Evolutionary conservation across 2,329 filamentous ascomycete species (phyloP), one percentile per base, ranked within the genome.

Genomic region (Alternaria gansuensis): DNA sequence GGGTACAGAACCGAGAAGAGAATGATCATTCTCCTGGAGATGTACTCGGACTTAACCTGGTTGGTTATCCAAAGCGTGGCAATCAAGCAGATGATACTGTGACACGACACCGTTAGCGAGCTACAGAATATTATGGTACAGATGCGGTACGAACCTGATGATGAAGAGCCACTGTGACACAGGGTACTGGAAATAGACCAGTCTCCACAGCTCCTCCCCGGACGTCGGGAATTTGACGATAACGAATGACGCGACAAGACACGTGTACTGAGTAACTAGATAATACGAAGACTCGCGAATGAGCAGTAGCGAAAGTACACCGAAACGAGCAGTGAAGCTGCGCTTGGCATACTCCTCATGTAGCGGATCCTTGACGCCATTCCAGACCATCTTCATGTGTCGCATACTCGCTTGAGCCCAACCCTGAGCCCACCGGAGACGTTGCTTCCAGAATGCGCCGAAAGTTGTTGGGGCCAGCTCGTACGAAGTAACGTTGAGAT

Each of bases 391-490:
- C 21, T 77, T 73, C 53, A 78, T 64, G 60, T 83, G 81, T 17
- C 74, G 71, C 64, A 79, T 73, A 33, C 75, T 80, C n/a, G 81
- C 81, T 65, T 83, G 81, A 4, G 79, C 78, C 81, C 81, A 83
- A 39, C 81, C 81, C 64, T 83, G 81, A 3, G 81, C 78, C 81
- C 81, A 83, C 54, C 81, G 73, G n/a, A 83, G 75, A 9, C 81
- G 77, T 60, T 83, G 81, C 66, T 82, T 83, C 79, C 80, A 82
- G 66, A 83, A 82, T 2, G 79, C 78, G 13, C 63, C 54, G 53
- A 79, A 76, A 2, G 77, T 79, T 3, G 79, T 81, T 0, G 81
- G 81, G 4, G 81, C 81, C 41, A 83, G 76, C 63, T 83, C 81
- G 62, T 81, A 83, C 0, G 80, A 82, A 10, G 78, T 76, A 3